Base-by-base conservation (phyloP, 768 basidiomycete genomes). In the Amanita inopinata region DNA sequence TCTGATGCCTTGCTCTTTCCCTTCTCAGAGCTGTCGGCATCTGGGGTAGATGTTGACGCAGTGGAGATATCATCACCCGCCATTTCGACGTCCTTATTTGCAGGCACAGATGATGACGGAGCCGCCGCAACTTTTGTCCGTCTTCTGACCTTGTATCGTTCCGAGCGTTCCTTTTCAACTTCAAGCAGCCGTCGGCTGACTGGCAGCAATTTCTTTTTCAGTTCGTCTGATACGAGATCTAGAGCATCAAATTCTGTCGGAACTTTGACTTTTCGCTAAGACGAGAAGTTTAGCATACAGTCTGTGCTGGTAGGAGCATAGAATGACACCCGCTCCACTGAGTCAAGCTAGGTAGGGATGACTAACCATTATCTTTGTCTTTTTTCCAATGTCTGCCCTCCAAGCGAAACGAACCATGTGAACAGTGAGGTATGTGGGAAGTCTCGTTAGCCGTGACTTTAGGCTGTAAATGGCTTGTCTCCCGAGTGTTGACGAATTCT, bases 361-460 rank as follows among this genome's bases (percentile, higher is more conserved):
- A 52, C 64, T 33, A 47, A 85, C 85, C 94, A 99, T 91, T 58
- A 98, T 94, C 65, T 99, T 98, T 1, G 94, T 80, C 57, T 98
- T 98, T 67, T 83, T 90, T 39, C 62, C 63, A 46, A 96, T 92
- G 51, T 98, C 96, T 27, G 76, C 70, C 46, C 89, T 70, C 96
- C 96, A 99, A 43, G 81, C 83, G 60, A 98, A 99, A 35, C 96
- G 85, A 9, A 93, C 92, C 84, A 97, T 88, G 53, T 98, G 91
- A 3, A 98, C 77, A 4, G 83, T 80, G 15, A 96, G 73, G 54
- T 87, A 93, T 3, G 76, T 61, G 0, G 96, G 96, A 9, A 98
- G 66, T 15, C 93, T 76, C 8, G 87, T 77, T 38, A 99, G 55
- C 6, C 91, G 80, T 3, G 86, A 83, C 27, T 75, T 78, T 54